phyloP scores from a whole-genome alignment of 2,329 filamentous ascomycete species.

The Fusarium neocosmosporiellum region DNA sequence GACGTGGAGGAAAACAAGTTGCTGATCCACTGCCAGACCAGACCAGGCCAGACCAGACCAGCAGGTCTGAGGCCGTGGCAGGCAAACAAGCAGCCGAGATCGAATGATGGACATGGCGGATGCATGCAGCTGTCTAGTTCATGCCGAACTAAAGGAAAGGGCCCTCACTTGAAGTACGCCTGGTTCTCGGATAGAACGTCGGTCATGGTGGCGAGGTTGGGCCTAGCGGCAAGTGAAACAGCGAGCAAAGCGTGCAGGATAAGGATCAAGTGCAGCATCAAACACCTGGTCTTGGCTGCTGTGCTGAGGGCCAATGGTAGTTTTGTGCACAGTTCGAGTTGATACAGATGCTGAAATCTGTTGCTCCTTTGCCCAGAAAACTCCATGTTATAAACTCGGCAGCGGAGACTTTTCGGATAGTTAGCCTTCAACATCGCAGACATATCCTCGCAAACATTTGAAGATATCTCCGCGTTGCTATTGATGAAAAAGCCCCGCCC shows the following conservation, averaged over 20 bases:
- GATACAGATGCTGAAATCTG: conserved; percentile 1
- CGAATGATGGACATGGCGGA: background rate
- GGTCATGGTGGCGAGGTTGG: conserved; percentile 46
- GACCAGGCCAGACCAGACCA: background rate
- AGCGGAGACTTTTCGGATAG: conserved; percentile 50
- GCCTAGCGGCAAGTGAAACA: conserved; percentile 36
- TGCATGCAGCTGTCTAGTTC: conserved; percentile 1
- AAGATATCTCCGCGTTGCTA: conserved; percentile 26
- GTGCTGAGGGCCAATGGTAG: conserved; percentile 2
- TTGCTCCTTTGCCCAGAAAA: background rate
- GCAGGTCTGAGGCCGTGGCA: background rate
- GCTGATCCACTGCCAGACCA: background rate
- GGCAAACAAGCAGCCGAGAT: background rate
- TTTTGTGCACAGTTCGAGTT: conserved; percentile 11
- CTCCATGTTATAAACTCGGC: conserved; percentile 29
- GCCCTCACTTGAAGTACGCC: conserved; percentile 57
- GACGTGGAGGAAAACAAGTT: conserved; percentile 8
- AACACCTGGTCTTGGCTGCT: conserved; percentile 5
- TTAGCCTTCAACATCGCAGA: conserved; percentile 23
- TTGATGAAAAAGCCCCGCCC: conserved; percentile 22
- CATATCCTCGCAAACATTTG: conserved; percentile 25
- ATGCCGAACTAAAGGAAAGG: background rate
- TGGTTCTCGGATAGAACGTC: conserved; percentile 51
- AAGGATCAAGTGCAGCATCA: conserved; percentile 12
- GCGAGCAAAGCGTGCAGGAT: conserved; percentile 19